Conservation (phyloP, 495 filamentous ascomycete species). For the Lepraria neglecta region DNA sequence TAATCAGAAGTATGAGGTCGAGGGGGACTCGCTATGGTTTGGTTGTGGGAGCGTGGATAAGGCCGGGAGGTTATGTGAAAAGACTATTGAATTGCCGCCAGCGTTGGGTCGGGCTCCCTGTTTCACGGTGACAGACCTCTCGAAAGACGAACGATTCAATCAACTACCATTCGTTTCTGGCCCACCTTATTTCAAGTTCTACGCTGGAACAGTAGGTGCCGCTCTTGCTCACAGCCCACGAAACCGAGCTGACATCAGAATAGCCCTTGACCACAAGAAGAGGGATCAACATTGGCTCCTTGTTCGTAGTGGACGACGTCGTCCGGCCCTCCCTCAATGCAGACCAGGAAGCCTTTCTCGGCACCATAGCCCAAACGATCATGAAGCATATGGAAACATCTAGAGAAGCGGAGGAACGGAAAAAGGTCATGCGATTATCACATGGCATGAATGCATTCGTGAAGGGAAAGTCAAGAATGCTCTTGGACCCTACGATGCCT, state of each 20-base stretch:
- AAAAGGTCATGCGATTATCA: slow-evolving; percentile 53
- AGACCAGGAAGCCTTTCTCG: slow-evolving; percentile 39
- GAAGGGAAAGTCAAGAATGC: slow-evolving; percentile 38
- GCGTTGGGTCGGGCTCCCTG: slow-evolving; percentile 6
- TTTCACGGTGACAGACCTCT: slow-evolving; percentile 35
- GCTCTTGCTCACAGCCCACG: slow-evolving; percentile 16
- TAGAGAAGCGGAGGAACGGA: slow-evolving; percentile 51
- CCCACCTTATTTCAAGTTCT: slow-evolving; percentile 42
- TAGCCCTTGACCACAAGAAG: slow-evolving; percentile 55
- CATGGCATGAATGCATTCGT: slow-evolving; percentile 59
- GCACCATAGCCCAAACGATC: slow-evolving; percentile 47
- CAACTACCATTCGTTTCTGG: slow-evolving; percentile 39
- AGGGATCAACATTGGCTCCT: slow-evolving; percentile 64
- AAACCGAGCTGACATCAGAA: neutral
- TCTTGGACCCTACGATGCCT: neutral
- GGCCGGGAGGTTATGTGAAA: slow-evolving; percentile 44
- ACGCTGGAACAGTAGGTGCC: slow-evolving; percentile 37
- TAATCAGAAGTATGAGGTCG: slow-evolving; percentile 32
- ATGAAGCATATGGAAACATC: slow-evolving; percentile 59
- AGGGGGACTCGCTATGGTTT: slow-evolving; percentile 40
- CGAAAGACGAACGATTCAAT: slow-evolving; percentile 39
- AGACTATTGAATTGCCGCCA: slow-evolving; percentile 23
- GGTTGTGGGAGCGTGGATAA: slow-evolving; percentile 40
- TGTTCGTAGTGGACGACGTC: slow-evolving; percentile 56
- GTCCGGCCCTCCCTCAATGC: slow-evolving; percentile 36